Conservation (phyloP, 345 rosid species). For the Salix viminalis region DNA sequence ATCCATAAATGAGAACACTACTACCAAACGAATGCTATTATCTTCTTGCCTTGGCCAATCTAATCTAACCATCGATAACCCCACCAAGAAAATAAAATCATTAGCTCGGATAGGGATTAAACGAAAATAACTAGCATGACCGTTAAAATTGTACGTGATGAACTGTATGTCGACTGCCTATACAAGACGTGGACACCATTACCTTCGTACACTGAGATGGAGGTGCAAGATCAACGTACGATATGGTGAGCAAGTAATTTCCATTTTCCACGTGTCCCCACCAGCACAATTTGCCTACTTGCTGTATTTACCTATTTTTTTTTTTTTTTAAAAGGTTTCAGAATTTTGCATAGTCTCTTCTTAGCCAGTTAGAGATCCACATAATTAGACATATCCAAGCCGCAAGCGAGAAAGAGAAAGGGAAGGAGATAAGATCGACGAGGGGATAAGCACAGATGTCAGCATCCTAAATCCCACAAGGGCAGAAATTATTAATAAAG, state of each 20-base stretch:
- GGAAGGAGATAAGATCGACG: slow-evolving; percentile 33
- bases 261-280: neutral
- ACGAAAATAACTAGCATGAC: no score
- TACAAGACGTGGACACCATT: neutral
- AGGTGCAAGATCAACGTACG: neutral
- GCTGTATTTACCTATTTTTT: neutral
- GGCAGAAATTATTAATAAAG: neutral
- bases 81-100: no score
- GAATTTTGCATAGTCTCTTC: no score
- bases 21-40: no score
- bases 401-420: neutral
- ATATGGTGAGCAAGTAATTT: neutral
- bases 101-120: no score
- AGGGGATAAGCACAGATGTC: slow-evolving; percentile 41
- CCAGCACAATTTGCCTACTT: neutral
- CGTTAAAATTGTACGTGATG: no score
- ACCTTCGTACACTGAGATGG: neutral
- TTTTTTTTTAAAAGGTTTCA: no score
- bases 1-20: no score
- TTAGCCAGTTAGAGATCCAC: neutral
- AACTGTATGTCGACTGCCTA: neutral
- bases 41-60: no score
- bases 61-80: no score
- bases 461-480: slow-evolving; percentile 10
- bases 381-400: neutral